A percentile compares a stretch with the other conserved stretches of the same genome.
These are phyloP conservation scores for Vigna nakashimae DNA, from an alignment of 306 rosid genomes.

Conservation along the genomic window DNA sequence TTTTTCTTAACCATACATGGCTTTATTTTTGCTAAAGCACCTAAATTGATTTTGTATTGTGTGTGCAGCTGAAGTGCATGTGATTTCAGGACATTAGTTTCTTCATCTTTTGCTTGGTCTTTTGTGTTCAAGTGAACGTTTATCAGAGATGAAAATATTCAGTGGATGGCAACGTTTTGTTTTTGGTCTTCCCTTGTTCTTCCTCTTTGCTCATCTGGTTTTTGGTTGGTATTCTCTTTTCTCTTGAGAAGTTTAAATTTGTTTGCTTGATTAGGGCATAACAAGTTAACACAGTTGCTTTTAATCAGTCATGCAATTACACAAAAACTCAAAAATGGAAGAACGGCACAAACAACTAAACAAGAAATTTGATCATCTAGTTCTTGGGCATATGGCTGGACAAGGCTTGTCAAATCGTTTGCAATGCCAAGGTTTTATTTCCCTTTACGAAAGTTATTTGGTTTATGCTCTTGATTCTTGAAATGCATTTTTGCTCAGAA, in stretches of 20 bases:
- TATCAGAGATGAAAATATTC: constrained; percentile 61
- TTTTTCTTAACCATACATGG: constrained; percentile 7
- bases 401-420: constrained; percentile 85
- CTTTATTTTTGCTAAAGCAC: constrained; percentile 22
- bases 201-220: constrained; percentile 69
- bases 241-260: neutral
- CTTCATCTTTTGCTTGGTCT: constrained; percentile 21
- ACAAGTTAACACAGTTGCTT: constrained; percentile 27
- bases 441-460: constrained; percentile 34
- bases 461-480: constrained; percentile 2
- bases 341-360: constrained; percentile 54
- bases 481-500: constrained; percentile 21
- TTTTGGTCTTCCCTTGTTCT: constrained; percentile 65
- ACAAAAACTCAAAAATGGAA: constrained; percentile 52
- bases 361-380: constrained; percentile 77
- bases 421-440: constrained; percentile 76
- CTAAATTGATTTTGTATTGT: constrained; percentile 31
- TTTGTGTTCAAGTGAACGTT: constrained; percentile 34
- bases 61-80: constrained; percentile 38
- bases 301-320: constrained; percentile 67
- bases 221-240: constrained; percentile 55
- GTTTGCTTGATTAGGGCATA: constrained; percentile 23
- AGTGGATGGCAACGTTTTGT: constrained; percentile 74
- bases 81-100: constrained; percentile 21
- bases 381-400: constrained; percentile 94